Evolutionary conservation across 2,329 filamentous ascomycete genomes (phyloP).

Genomic region (Gyromitra esculenta): DNA sequence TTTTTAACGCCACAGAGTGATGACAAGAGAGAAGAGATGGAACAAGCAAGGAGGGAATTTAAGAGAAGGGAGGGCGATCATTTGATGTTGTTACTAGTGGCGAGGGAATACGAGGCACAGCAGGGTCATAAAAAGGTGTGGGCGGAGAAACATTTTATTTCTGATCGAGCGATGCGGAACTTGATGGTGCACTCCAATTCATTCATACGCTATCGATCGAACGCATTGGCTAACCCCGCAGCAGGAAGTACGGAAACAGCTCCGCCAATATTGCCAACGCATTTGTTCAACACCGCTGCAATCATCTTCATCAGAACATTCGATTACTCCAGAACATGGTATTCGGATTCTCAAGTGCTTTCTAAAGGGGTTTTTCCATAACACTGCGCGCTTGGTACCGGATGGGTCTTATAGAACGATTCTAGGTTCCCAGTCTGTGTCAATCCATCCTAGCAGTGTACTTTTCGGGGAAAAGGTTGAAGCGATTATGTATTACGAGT

Average conservation of each 20-base stretch:
- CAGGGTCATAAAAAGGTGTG: slow-evolving; percentile 35
- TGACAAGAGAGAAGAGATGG: slow-evolving; percentile 46
- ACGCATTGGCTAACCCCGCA: slow-evolving; percentile 1
- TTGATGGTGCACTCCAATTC: slow-evolving; percentile 17
- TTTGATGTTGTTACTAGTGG: slow-evolving; percentile 56
- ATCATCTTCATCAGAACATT: background rate
- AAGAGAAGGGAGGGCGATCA: slow-evolving; percentile 56
- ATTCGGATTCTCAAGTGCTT: slow-evolving; percentile 70
- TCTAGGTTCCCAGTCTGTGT: slow-evolving; percentile 64
- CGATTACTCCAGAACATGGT: slow-evolving; percentile 66
- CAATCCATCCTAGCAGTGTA: slow-evolving; percentile 67
- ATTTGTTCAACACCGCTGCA: slow-evolving; percentile 35
- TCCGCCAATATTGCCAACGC: slow-evolving; percentile 55
- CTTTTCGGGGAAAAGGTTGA: slow-evolving; percentile 65
- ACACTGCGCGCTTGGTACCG: slow-evolving; percentile 70
- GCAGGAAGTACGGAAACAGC: slow-evolving; percentile 54
- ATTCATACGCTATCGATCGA: background rate
- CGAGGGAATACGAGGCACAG: slow-evolving; percentile 54
- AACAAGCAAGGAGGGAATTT: slow-evolving; percentile 54
- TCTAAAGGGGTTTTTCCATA: slow-evolving; percentile 69
- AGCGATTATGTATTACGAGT: slow-evolving; percentile 67
- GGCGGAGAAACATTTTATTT: slow-evolving; percentile 48
- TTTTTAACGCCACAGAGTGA: slow-evolving; percentile 54
- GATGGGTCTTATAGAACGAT: slow-evolving; percentile 68
- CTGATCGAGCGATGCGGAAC: slow-evolving; percentile 42